Evolutionary conservation across 2,329 filamentous ascomycete species (phyloP), one percentile per base, ranked within the genome.

Genomic region (Aspergillus luchuensis): DNA sequence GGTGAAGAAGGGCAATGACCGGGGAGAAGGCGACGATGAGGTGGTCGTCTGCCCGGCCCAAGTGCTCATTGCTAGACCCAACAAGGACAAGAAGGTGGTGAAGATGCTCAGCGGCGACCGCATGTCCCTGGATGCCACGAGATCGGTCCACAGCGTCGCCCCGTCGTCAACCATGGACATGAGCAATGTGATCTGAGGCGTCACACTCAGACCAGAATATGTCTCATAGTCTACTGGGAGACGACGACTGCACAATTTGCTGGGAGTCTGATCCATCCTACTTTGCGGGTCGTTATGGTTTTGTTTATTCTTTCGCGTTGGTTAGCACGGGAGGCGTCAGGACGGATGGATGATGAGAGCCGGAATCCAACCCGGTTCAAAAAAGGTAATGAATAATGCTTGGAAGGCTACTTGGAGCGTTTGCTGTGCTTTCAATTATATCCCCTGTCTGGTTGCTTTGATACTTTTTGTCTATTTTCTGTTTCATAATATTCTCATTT

Each of bases 11-110:
- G 94, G 93, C 56, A 91, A 96, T 71, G 94, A 98, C 73, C 82
- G 83, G 43, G 95, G 93, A 23, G 85, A 89, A 56, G 94, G 93
- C 57, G 92, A 97, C 57, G 92, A 97, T 67, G 93, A 98, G 81
- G 91, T 96, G 65, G 93, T 98, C 50, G 92, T 99, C 48, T 96
- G 90, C 73, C 94, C 94, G 8, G 95, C 96, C 6, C 94, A 98
- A 76, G 95, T 99, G 38, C 85, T 98, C 62, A 86, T 97, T 47
- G 90, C 89, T 28, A 76, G 78, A 47, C 74, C 68, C 74, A 79
- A 69, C 75, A 83, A 80, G 66, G 78, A 77, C 38, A 77, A 75
- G 62, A 72, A 73, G 62, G 69, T 76, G 55, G 72, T 73, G 43
- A 71, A 74, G 56, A 74, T 76, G 65, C 60, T 72, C 61, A 78